Conservation (phyloP, 2,329 filamentous ascomycete species). For the Calonectria pseudoturangicola region DNA sequence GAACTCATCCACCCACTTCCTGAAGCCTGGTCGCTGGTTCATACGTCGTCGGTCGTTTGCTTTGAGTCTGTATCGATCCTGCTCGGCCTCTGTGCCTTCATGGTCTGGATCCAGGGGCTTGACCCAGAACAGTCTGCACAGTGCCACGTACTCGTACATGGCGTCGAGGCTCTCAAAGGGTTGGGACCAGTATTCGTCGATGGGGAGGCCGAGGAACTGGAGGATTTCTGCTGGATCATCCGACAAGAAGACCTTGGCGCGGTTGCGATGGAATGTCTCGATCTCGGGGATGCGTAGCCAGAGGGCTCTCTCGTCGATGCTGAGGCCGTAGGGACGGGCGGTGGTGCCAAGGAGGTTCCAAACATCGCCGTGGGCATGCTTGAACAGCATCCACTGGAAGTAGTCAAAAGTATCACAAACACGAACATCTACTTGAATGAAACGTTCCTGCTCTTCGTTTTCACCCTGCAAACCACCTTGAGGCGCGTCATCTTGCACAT, state of each 20-base stretch:
- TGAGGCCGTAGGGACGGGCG: slow-evolving; percentile 80
- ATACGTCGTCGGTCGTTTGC: slow-evolving; percentile 75
- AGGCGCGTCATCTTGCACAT: slow-evolving; percentile 26
- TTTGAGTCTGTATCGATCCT: slow-evolving; percentile 64
- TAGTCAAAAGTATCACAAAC: slow-evolving; percentile 65
- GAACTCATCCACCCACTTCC: slow-evolving; percentile 77
- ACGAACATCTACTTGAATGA: slow-evolving; percentile 82
- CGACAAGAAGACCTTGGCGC: slow-evolving; percentile 76
- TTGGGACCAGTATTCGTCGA: slow-evolving; percentile 65
- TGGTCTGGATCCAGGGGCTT: slow-evolving; percentile 57
- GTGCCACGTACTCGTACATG: slow-evolving; percentile 77
- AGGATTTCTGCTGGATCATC: slow-evolving; percentile 73
- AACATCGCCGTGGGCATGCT: slow-evolving; percentile 82
- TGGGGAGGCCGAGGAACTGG: slow-evolving; percentile 77
- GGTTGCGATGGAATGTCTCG: slow-evolving; percentile 74
- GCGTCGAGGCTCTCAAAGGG: slow-evolving; percentile 73
- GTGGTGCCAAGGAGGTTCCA: slow-evolving; percentile 79
- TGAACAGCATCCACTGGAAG: slow-evolving; percentile 80
- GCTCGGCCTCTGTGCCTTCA: slow-evolving; percentile 38
- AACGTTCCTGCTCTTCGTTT: slow-evolving; percentile 47
- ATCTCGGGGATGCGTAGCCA: slow-evolving; percentile 81
- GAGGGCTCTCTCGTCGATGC: slow-evolving; percentile 77
- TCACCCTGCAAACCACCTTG: neutral
- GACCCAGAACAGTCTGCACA: slow-evolving; percentile 75
- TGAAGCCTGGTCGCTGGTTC: slow-evolving; percentile 73